Evolutionary conservation across 257 asterid genomes (phyloP), one percentile per base, ranked within the genome.

Genomic region (Fraxinus anomala): DNA sequence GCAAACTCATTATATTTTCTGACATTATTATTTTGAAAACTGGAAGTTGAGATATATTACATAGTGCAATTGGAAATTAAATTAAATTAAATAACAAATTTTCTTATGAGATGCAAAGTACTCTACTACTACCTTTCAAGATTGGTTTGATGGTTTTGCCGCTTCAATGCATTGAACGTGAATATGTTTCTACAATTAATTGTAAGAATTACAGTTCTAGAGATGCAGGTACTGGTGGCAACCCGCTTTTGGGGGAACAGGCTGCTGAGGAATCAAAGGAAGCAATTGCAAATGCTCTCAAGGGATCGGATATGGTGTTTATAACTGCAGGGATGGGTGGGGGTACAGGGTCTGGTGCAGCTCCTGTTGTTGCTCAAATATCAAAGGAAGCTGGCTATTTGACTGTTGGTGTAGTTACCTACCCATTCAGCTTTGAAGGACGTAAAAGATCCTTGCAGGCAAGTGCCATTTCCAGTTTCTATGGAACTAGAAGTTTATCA

Each of bases 301-400:
- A 86, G 87, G 98, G 99, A 75, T 96, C 99, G 21, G 99, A 96
- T 85, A 91, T 96, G 98, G 99, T 96, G 81, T 96, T 96, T 82
- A 91, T 96, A 89, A 93, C 99, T 59, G 99, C 99, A 1, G 99
- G 99, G 42, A 96, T 96, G 99, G 99, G 99, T 68, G 99, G 99
- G 69, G 99, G 99, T 82, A 96, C 99, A 4, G 99, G 99, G 74
- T 96, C 99, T 67, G 99, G 98, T 83, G 99, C 99, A 74, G 99
- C 99, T 70, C 97, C 98, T 51, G 86, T 96, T 51, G 99, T 94
- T 82, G 98, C 99, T 47, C 93, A 92, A 84, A 90, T 93, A 77
- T 89, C 99, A 6, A 93, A 88, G 84, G 98, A 96, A 82, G 96
- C 97, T 16, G 99, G 98, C 70, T 96, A 93, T 82, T 83, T 96